Evolutionary conservation across 2,329 filamentous ascomycete genomes (phyloP), one percentile per base, ranked within the genome.

Genomic region (Aspergillus fumigatiaffinis): DNA sequence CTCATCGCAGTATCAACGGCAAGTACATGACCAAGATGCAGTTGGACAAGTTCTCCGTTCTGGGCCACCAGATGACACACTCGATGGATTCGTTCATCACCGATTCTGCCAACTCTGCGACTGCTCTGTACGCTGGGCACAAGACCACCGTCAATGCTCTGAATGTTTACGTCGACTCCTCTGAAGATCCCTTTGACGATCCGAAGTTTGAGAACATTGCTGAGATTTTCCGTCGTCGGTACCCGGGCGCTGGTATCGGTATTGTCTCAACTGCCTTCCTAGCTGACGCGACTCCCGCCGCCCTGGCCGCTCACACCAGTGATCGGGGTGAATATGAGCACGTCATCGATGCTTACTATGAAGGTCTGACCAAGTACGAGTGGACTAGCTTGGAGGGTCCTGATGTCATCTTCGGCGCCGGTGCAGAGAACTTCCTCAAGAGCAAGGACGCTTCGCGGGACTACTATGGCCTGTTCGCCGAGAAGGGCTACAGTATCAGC

Each of bases 31-130:
- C 83, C 56, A 82, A 80, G 56, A 83, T 95, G 82, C 82, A 85
- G 68, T 80, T 95, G 79, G 91, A 95, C 77, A 82, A 91, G 69
- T 94, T 94, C 76, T 90, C 91, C 2, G 84, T 92, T n/a, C 71
- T 93, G 10, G 91, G 91, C 21, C 91, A 95, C 73, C 90, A 93
- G 76, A 93, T 94, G 87, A 92, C 90, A 10, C 90, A 93, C 75
- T 92, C 89, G 1, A 85, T 94, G 69, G 90, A 93, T 76, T 86
- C 81, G 51, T 93, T 90, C 80, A 93, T 94, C 70, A 94, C 90
- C 41, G 90, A 94, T 73, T 91, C 87, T 59, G 91, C 91, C 75
- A 94, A 94, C 77, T 91, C 88, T 4, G 90, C 90, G 3, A 90
- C 88, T 47, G 89, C 90, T 17, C 79, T 94, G 20, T 94, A 93